Conservation (phyloP, 352 stramenopile genomes). For the Ophiocytium majus region DNA sequence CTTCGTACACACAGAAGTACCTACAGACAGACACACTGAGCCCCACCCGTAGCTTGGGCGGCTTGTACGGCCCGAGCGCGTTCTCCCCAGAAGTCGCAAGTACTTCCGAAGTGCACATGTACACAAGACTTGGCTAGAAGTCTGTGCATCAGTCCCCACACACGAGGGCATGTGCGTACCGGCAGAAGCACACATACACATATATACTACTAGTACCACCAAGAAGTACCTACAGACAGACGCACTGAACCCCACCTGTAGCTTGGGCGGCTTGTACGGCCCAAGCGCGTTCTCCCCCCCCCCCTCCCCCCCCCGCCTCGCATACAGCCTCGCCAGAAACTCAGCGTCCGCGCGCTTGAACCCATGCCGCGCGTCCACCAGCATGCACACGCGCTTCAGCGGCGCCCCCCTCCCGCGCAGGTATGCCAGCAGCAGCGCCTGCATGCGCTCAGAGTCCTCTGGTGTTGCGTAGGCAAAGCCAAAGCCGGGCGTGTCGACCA, state of each 20-base stretch:
- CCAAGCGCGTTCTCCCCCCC: neutral
- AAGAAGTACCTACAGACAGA: too few relatives aligned
- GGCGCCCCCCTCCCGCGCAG: slow-evolving; percentile 32
- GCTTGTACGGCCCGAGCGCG: neutral
- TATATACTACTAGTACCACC: too few relatives aligned
- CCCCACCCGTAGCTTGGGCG: neutral
- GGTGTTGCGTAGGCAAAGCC: slow-evolving; percentile 42
- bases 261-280: slow-evolving; percentile 19
- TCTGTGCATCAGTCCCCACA: too few relatives aligned
- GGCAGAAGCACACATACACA: too few relatives aligned
- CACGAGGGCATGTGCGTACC: too few relatives aligned
- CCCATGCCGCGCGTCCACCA: slow-evolving; percentile 44
- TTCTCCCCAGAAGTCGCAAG: too few relatives aligned
- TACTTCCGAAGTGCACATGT: too few relatives aligned
- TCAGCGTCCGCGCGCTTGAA: slow-evolving; percentile 43
- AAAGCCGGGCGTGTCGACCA: slow-evolving; percentile 41
- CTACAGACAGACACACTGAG: too few relatives aligned
- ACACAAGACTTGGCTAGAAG: too few relatives aligned
- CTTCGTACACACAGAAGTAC: too few relatives aligned
- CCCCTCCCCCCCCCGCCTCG: slow-evolving; percentile 18
- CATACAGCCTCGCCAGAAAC: slow-evolving; percentile 40
- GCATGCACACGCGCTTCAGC: slow-evolving; percentile 46
- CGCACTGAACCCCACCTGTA: slow-evolving; percentile 7
- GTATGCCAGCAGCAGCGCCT: slow-evolving; percentile 38
- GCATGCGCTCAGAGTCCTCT: slow-evolving; percentile 33